A percentile compares a stretch with the other conserved stretches of the same genome.
phyloP scores from a whole-genome alignment of 2,329 filamentous ascomycete genomes.

The Claviceps africana region DNA sequence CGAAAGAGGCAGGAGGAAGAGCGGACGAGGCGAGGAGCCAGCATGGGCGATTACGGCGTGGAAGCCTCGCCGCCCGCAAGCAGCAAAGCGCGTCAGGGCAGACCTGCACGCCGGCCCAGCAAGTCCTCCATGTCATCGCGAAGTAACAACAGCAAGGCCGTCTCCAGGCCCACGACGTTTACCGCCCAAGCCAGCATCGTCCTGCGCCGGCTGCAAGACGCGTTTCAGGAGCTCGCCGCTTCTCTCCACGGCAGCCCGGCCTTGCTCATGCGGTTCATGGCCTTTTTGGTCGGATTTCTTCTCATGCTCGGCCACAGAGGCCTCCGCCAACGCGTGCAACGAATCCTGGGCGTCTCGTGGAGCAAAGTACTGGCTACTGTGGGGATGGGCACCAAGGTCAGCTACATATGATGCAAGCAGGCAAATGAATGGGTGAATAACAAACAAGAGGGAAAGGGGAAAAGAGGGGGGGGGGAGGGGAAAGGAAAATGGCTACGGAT shows the following conservation, averaged over 20 bases:
- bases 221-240: conserved; percentile 36
- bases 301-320: conserved; percentile 62
- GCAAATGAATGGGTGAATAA: too few relatives aligned
- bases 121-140: conserved; percentile 13
- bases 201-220: conserved; percentile 34
- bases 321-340: conserved; percentile 59
- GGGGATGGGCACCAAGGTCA: conserved; percentile 95
- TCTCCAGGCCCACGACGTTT: conserved; percentile 21
- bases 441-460: too few relatives aligned
- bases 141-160: conserved; percentile 15
- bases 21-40: conserved; percentile 32
- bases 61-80: conserved; percentile 33
- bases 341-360: conserved; percentile 58
- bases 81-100: conserved; percentile 18
- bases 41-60: conserved; percentile 56
- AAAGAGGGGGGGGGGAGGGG: too few relatives aligned
- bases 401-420: conserved; percentile 64
- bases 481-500: too few relatives aligned
- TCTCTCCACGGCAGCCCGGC: conserved; percentile 43
- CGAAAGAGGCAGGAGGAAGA: conserved; percentile 40
- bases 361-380: conserved; percentile 70
- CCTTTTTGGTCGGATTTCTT: conserved; percentile 68
- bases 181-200: conserved; percentile 37
- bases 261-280: conserved; percentile 47
- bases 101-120: conserved; percentile 14